Percentiles rank a stretch among this genome's conserved stretches.
These are phyloP conservation scores for Blepharisma undulans DNA, from an alignment of 169 alveolate genomes.

Conservation along the genomic window DNA sequence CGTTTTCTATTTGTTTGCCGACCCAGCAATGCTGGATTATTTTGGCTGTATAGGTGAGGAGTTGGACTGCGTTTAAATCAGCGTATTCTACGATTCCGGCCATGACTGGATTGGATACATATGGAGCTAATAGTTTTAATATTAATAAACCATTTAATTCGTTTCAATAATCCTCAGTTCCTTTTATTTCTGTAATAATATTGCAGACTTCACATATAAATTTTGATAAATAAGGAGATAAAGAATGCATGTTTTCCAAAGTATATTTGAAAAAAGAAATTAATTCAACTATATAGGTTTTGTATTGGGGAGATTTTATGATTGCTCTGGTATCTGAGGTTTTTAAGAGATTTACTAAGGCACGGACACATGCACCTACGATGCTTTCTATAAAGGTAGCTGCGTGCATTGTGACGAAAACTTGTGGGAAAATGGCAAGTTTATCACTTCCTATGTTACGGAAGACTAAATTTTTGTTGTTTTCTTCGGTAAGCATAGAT, in stretches of 20 bases:
- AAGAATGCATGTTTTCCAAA: conserved; percentile 6
- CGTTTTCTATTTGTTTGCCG: conserved; percentile 32
- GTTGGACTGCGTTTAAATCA: conserved; percentile 29
- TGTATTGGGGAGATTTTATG: background rate
- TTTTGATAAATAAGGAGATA: conserved; percentile 16
- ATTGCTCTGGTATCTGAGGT: background rate
- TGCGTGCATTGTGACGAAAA: conserved; percentile 20
- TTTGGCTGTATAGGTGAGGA: conserved; percentile 26
- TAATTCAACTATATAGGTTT: conserved; percentile 9
- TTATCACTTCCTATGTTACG: conserved; percentile 18
- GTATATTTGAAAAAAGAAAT: conserved; percentile 23
- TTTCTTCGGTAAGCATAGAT: background rate
- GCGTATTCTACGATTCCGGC: conserved; percentile 33
- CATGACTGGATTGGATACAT: conserved; percentile 35
- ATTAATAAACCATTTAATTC: conserved; percentile 31
- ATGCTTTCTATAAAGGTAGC: conserved; percentile 28
- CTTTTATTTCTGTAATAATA: conserved; percentile 9
- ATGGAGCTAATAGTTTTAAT: conserved; percentile 27
- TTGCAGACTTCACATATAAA: conserved; percentile 36
- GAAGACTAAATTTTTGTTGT: background rate
- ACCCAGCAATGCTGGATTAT: conserved; percentile 39
- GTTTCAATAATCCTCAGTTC: background rate
- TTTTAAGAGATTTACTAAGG: background rate
- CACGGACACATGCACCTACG: conserved; percentile 37
- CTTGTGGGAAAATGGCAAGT: conserved; percentile 36